Percentiles rank a stretch among this genome's conserved stretches.
phyloP scores from a whole-genome alignment of 345 rosid species.

The Hirschfeldia incana region DNA sequence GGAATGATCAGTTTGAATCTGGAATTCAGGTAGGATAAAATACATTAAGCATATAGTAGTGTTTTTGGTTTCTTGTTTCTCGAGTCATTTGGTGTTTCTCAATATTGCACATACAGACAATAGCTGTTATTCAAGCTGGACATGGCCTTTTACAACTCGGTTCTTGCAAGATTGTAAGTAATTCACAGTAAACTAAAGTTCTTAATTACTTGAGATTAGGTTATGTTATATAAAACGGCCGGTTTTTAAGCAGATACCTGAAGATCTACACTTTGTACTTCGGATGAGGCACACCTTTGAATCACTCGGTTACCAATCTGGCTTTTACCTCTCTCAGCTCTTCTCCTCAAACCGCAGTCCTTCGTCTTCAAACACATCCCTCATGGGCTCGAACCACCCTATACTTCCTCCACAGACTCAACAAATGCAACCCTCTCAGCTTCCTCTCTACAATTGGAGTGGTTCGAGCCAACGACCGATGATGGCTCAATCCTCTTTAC shows the following conservation, averaged over 20 bases:
- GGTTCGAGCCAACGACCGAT: constrained; percentile 52
- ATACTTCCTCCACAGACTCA: constrained; percentile 55
- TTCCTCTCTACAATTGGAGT: constrained; percentile 69
- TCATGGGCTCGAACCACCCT: constrained; percentile 58
- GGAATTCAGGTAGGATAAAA: constrained; percentile 74
- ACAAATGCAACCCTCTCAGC: constrained; percentile 33
- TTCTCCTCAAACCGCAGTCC: constrained; percentile 63
- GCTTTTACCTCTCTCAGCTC: constrained; percentile 89
- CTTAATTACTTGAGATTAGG: not conserved
- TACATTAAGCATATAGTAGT: not conserved
- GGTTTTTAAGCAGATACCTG: constrained; percentile 59
- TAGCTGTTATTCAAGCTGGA: constrained; percentile 99
- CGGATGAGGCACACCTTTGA: constrained; percentile 95
- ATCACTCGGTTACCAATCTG: constrained; percentile 92
- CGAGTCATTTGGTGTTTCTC: constrained; percentile 6
- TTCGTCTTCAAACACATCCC: constrained; percentile 49
- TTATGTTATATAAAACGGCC: constrained; percentile 15
- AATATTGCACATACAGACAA: constrained; percentile 54
- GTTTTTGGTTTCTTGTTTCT: constrained; percentile 15
- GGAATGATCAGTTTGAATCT: constrained; percentile 98
- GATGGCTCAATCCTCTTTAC: constrained; percentile 52
- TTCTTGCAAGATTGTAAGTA: constrained; percentile 92
- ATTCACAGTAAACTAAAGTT: not conserved
- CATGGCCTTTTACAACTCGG: constrained; percentile 94
- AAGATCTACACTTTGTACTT: constrained; percentile 95